Evolutionary conservation across 306 rosid species (phyloP), one percentile per base, ranked within the genome.

Genomic region (Trichosanthes truncata): DNA sequence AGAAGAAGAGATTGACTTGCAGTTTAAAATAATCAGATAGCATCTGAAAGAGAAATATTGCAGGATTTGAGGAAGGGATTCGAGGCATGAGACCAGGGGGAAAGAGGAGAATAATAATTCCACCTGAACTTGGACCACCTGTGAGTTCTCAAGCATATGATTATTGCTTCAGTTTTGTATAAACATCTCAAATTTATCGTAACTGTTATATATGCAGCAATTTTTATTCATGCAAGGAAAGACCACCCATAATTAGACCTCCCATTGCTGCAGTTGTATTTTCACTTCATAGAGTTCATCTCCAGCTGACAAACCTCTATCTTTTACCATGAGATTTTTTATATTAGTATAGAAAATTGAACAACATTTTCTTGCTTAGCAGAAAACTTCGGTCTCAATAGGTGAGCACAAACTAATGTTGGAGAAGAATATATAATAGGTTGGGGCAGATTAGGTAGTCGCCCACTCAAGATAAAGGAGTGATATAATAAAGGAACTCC

Each of bases 1-100:
- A 36, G 21, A 71, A 45, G 56, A 71, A 25, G 38, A 68, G 15
- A 68, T 71, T 45, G 36, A 38, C 6, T 15, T 68, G 4, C 12
- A 15, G 45, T 40, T 45, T 29, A 36, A 68, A 40, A 40, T 36
- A 40, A 67, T 9, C 18, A n/a, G 9, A 8, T 68, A 17, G 52
- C 53, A 40, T 74, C 81, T 78, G 45, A 61, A 62, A 61, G 13
- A 61, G 9, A 26, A 40, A 23, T 59, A 48, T 80, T 91, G 82
- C 88, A 93, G 97, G 99, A 84, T 95, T 95, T 85, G 99, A 95
- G 82, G 93, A 95, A 91, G 97, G 99, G 80, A 93, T 95, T 80
- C 88, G 82, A 36, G 96, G 92, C 80, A 95, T 93, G 97, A 93
- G 60, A 85, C 91, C 99, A 15, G 97, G 99, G 77, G 99, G 97